These are phyloP conservation scores for Yamadazyma insecticola DNA, from an alignment of 805 yeast species.

Conservation along the genomic window DNA sequence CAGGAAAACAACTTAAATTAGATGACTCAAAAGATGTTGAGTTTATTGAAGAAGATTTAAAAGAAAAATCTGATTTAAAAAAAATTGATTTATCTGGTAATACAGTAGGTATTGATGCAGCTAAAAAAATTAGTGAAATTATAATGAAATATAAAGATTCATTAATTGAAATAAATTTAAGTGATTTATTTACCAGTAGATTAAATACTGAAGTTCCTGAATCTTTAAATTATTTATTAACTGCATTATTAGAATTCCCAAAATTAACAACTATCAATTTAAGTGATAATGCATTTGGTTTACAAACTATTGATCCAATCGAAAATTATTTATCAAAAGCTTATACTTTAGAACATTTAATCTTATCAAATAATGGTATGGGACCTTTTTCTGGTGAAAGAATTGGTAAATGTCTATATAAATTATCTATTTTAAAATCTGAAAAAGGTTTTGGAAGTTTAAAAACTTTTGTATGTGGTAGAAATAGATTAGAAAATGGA, in stretches of 20 bases:
- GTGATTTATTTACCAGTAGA: constrained; percentile 93
- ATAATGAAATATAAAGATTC: constrained; percentile 38
- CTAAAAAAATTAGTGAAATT: constrained; percentile 61
- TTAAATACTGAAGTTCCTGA: constrained; percentile 91
- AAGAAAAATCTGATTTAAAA: constrained; percentile 29
- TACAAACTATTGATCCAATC: constrained; percentile 87
- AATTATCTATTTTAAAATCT: constrained; percentile 62
- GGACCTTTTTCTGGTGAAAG: constrained; percentile 98
- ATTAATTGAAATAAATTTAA: constrained; percentile 69
- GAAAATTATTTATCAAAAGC: constrained; percentile 75
- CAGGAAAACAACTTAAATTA: constrained; percentile 73
- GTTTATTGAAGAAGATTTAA: constrained; percentile 60
- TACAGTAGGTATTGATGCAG: constrained; percentile 90
- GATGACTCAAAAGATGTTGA: constrained; percentile 68
- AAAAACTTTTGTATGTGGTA: constrained; percentile 90
- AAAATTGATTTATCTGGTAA: constrained; percentile 86
- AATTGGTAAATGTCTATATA: constrained; percentile 80
- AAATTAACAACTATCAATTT: constrained; percentile 71
- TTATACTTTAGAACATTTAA: constrained; percentile 75
- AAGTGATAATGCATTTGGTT: constrained; percentile 95
- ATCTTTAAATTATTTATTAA: constrained; percentile 67
- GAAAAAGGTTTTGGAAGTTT: constrained; percentile 45
- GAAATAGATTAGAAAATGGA: constrained; percentile 96
- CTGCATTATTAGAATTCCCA: constrained; percentile 65
- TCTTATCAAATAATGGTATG: constrained; percentile 92